Evolutionary conservation across 495 filamentous ascomycete genomes (phyloP), one percentile per base, ranked within the genome.

Genomic region (Aspergillus indologenus): DNA sequence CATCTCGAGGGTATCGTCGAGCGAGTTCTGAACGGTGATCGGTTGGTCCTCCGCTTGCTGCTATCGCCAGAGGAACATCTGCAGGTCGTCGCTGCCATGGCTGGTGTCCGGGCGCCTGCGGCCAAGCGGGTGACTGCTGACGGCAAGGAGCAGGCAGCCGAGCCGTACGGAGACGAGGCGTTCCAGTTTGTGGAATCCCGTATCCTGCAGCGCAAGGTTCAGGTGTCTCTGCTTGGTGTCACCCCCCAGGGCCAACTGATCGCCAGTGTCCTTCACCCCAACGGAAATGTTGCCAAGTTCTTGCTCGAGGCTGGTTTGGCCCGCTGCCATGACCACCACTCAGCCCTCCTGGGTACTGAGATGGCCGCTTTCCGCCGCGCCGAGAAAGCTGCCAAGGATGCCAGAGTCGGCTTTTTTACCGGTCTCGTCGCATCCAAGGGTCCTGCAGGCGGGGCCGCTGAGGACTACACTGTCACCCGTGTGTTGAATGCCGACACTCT

Each of bases 301-400:
- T 72, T 98, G 17, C 85, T 97, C 23, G 85, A 91, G 61, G 90
- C 89, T 47, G 95, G 95, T 61, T 76, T 97, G 44, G 95, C 92
- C 44, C 83, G 91, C 63, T 98, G 94, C 79, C 87, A 89, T 45
- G 95, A 99, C 70, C 90, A 90, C 73, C 95, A 99, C 73, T 94
- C 91, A 1, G 90, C 90, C 17, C 75, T 96, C 68, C 83, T 99
- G 1, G 95, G 95, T 17, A 64, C 76, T 8, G 86, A 92, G 50
- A 99, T 99, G 94, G 85, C 86, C 42, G 67, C 80, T 55, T 83
- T 97, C 45, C 86, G 95, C 47, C 86, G 90, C 62, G 91, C 95
- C 1, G 95, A 99, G 78, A 91, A 89, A 71, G 68, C 83, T 42
- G 95, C 95, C 22, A 92, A 90, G 71, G 81, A 85, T 60, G 75